phyloP scores from a whole-genome alignment of 2,329 filamentous ascomycete genomes.

The Neonectria coccinea region DNA sequence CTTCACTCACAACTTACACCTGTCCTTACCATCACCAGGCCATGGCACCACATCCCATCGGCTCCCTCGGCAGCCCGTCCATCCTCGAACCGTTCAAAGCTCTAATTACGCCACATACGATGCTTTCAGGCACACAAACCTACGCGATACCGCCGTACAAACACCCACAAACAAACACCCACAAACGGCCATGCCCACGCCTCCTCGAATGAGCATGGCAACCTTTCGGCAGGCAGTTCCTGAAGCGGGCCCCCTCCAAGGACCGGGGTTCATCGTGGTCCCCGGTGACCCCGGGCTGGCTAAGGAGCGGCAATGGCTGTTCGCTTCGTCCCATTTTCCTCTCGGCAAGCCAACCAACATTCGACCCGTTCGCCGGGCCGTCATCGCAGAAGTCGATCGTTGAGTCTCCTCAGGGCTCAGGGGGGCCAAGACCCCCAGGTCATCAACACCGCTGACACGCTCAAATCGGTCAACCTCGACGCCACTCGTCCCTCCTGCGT shows the following conservation, averaged over 20 bases:
- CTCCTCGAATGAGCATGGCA: slow-evolving; percentile 4
- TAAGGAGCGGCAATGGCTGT: slow-evolving; percentile 21
- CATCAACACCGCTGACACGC: not conserved
- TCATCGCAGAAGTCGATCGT: slow-evolving; percentile 33
- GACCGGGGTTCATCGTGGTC: slow-evolving; percentile 12
- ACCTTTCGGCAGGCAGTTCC: slow-evolving; percentile 9
- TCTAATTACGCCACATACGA: not conserved
- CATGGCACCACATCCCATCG: not conserved
- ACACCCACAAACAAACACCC: not conserved
- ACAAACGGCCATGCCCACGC: not conserved
- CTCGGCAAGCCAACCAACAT: slow-evolving; percentile 22
- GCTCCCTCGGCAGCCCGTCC: slow-evolving; percentile 1
- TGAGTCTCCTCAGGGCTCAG: slow-evolving; percentile 19
- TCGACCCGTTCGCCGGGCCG: slow-evolving; percentile 41
- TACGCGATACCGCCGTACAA: not conserved
- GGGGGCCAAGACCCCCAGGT: slow-evolving; percentile 5
- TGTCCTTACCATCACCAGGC: not conserved
- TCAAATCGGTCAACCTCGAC: slow-evolving; percentile 1
- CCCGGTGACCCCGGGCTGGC: slow-evolving; percentile 23
- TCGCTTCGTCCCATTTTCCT: slow-evolving; percentile 15
- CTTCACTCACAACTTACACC: not conserved
- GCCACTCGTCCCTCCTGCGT: slow-evolving; percentile 16
- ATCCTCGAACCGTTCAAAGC: slow-evolving; percentile 1
- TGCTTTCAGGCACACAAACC: slow-evolving; percentile 6
- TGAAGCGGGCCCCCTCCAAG: slow-evolving; percentile 23